A percentile compares a stretch with the other conserved stretches of the same genome.
phyloP scores from a whole-genome alignment of 140 eudicot genomes.

The Senecio squalidus region DNA sequence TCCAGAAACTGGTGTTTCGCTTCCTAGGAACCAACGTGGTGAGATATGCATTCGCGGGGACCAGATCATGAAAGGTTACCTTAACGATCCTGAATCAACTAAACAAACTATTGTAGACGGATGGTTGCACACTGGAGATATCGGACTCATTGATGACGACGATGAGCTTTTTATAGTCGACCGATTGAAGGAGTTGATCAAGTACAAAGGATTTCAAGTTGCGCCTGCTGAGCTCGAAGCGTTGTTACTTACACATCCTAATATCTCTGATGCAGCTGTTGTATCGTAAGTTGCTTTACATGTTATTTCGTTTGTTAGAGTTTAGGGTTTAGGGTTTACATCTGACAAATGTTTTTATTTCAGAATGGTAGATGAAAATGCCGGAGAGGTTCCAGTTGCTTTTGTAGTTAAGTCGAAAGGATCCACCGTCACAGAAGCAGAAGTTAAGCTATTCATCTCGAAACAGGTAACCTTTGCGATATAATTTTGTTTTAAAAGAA shows the following conservation, averaged over 20 bases:
- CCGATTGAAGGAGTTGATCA: conserved; percentile 75
- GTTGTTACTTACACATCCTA: conserved; percentile 50
- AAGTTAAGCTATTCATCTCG: conserved; percentile 60
- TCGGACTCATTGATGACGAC: conserved; percentile 74
- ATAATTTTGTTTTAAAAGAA: no score
- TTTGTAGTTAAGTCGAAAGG: conserved; percentile 70
- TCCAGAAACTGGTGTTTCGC: conserved; percentile 52
- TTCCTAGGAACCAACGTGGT: conserved; percentile 53
- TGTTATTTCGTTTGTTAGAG: background rate
- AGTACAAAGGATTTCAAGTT: conserved; percentile 93
- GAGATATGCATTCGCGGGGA: conserved; percentile 61
- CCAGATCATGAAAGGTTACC: conserved; percentile 74
- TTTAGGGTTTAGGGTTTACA: background rate
- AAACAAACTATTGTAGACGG: conserved; percentile 59
- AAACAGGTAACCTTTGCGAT: conserved; percentile 52
- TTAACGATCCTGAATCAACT: conserved; percentile 75
- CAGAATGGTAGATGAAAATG: conserved; percentile 75
- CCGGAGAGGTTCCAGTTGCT: conserved; percentile 94
- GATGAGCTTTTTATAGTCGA: conserved; percentile 94
- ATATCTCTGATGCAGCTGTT: conserved; percentile 80
- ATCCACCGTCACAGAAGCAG: conserved; percentile 54
- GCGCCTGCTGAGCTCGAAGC: conserved; percentile 98
- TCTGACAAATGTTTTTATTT: background rate
- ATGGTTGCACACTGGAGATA: conserved; percentile 87
- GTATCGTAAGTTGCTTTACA: conserved; percentile 54